Evolutionary conservation across 2,329 filamentous ascomycete genomes (phyloP).

Genomic region (Xylariaceae sp.): DNA sequence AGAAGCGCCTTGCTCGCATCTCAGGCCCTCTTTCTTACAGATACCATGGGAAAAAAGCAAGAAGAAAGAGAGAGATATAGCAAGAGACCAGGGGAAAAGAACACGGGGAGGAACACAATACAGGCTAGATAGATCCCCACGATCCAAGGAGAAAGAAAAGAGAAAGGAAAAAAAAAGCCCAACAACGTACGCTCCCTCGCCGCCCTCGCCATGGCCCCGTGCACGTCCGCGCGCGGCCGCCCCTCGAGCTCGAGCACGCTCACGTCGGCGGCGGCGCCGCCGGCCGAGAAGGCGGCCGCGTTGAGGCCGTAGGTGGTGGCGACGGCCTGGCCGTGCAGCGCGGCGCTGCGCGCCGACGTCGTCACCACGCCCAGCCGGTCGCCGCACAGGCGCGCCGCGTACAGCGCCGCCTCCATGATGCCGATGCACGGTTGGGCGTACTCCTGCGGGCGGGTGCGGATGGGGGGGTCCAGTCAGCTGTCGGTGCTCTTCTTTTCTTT

Average conservation of each 20-base stretch:
- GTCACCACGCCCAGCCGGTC: conserved; percentile 36
- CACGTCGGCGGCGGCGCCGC: conserved; percentile 30
- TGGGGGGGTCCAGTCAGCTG: too few relatives aligned
- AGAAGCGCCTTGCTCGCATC: too few relatives aligned
- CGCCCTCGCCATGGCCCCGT: conserved; percentile 29
- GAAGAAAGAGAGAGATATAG: too few relatives aligned
- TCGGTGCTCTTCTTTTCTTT: too few relatives aligned
- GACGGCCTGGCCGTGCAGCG: conserved; percentile 32
- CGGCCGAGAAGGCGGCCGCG: conserved; percentile 30
- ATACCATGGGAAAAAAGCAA: too few relatives aligned
- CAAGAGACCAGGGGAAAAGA: too few relatives aligned
- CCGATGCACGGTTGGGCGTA: conserved; percentile 36
- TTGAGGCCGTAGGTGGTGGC: conserved; percentile 31
- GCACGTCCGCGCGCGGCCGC: conserved; percentile 29
- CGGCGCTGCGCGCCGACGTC: conserved; percentile 29
- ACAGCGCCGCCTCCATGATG: conserved; percentile 39
- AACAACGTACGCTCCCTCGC: conserved; percentile 31
- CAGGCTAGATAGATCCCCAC: too few relatives aligned
- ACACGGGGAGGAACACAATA: too few relatives aligned
- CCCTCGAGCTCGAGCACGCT: conserved; percentile 37
- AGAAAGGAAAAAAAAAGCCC: too few relatives aligned
- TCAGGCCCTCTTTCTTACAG: too few relatives aligned
- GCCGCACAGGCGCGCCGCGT: conserved; percentile 39
- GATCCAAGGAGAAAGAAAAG: too few relatives aligned
- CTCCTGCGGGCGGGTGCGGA: too few relatives aligned